These are phyloP conservation scores for Iris pallida DNA, from an alignment of 116 monocot species.

Conservation along the genomic window DNA sequence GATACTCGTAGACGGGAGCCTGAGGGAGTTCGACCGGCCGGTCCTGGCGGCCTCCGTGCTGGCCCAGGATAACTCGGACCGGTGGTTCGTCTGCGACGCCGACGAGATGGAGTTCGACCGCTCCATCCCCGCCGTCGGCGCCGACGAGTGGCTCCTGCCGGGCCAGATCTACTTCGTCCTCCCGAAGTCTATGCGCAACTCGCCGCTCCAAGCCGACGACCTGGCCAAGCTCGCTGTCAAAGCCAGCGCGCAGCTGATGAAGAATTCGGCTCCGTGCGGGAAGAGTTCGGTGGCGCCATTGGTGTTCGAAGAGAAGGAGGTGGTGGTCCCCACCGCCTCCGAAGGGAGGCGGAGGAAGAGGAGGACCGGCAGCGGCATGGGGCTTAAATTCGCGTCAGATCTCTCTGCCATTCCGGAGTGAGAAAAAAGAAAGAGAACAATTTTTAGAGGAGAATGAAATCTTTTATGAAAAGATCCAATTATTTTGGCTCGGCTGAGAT, in stretches of 20 bases:
- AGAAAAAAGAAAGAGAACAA: too few relatives aligned
- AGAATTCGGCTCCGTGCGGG: neutral
- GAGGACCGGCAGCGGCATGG: slow-evolving; percentile 8
- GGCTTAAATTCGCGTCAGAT: slow-evolving; percentile 24
- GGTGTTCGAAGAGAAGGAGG: slow-evolving; percentile 11
- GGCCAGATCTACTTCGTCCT: slow-evolving; percentile 48
- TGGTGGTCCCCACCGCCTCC: neutral
- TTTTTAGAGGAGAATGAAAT: too few relatives aligned
- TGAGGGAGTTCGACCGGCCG: slow-evolving; percentile 35
- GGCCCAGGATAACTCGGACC: slow-evolving; percentile 4
- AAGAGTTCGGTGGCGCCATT: slow-evolving; percentile 4
- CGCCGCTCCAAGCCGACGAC: slow-evolving; percentile 24
- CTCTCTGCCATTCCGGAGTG: slow-evolving; percentile 32
- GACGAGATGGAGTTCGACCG: slow-evolving; percentile 38
- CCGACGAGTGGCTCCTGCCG: slow-evolving; percentile 22
- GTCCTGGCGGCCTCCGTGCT: slow-evolving; percentile 22
- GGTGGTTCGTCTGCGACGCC: slow-evolving; percentile 34
- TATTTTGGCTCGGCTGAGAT: too few relatives aligned
- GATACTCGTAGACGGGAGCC: slow-evolving; percentile 21
- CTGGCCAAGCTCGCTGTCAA: slow-evolving; percentile 28
- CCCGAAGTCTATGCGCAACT: slow-evolving; percentile 24
- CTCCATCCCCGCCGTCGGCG: slow-evolving; percentile 10
- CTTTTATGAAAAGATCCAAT: too few relatives aligned
- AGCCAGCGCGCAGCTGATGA: slow-evolving; percentile 22
- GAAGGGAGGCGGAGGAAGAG: neutral